A percentile compares a stretch with the other conserved stretches of the same genome.
Evolutionary conservation across 441 rosid genomes (phyloP).

Genomic region (Syzygium syzygioides): DNA sequence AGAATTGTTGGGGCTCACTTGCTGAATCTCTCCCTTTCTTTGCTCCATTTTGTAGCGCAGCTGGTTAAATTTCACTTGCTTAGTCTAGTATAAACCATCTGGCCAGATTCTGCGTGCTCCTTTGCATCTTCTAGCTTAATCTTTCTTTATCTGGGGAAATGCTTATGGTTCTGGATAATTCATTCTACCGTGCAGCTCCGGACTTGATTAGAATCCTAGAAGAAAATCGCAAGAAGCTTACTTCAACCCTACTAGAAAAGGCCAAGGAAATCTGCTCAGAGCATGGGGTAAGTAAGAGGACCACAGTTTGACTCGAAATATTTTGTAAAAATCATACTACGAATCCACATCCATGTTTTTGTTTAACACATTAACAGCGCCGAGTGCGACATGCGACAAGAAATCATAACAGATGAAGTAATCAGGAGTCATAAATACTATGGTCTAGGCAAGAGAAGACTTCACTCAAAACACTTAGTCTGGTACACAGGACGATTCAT

Average conservation of each 20-base stretch:
- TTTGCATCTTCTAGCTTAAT: not conserved
- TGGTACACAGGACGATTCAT: not conserved
- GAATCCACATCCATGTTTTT: not conserved
- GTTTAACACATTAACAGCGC: not conserved
- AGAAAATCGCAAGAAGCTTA: slow-evolving; percentile 4
- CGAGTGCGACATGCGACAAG: not conserved
- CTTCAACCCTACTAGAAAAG: slow-evolving; percentile 1
- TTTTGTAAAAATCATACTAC: not conserved
- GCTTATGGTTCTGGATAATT: not conserved
- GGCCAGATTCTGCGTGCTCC: not conserved
- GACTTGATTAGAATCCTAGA: slow-evolving; percentile 1
- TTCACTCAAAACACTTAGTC: not conserved
- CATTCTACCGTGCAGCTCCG: not conserved
- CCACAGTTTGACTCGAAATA: not conserved
- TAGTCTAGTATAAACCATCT: not conserved
- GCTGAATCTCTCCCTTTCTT: not conserved
- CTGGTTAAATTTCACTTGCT: not conserved
- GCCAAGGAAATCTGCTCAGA: slow-evolving; percentile 7
- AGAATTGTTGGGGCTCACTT: not conserved
- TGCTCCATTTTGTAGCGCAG: not conserved
- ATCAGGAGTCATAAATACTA: not conserved
- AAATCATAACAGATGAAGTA: not conserved
- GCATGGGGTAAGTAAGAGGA: not conserved
- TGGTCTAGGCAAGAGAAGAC: not conserved
- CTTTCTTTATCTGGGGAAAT: not conserved